A percentile compares a stretch with the other conserved stretches of the same genome.
phyloP scores from a whole-genome alignment of 2,329 filamentous ascomycete genomes.

The Whalleya microplaca region DNA sequence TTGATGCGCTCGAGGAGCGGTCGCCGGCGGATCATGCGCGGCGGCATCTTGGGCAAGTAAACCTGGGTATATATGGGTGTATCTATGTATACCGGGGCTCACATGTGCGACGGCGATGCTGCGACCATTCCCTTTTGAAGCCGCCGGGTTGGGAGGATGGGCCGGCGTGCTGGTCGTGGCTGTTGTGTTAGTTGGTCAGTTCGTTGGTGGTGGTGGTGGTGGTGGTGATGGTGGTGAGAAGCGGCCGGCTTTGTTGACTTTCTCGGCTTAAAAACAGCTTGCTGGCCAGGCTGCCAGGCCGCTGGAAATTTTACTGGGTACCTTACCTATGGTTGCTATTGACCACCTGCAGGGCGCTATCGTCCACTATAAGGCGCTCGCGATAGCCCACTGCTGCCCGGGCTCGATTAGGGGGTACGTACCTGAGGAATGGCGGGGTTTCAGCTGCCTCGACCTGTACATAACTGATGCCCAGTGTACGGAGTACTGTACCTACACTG shows the following conservation, averaged over 20 bases:
- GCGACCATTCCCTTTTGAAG: neutral
- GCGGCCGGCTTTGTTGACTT: neutral
- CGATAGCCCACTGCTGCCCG: conserved; percentile 6
- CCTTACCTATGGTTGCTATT: no score
- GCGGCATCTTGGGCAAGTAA: conserved; percentile 60
- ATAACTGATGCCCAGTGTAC: no score
- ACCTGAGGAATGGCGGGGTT: conserved; percentile 21
- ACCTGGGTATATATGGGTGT: no score
- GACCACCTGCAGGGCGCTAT: conserved; percentile 4
- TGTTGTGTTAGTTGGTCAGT: no score
- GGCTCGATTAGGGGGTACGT: conserved; percentile 10
- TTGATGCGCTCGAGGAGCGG: conserved; percentile 81
- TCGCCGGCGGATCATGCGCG: conserved; percentile 82
- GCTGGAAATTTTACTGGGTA: conserved; percentile 11
- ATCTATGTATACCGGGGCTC: conserved; percentile 8
- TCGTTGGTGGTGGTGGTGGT: neutral
- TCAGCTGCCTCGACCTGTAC: conserved; percentile 6
- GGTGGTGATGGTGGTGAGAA: neutral
- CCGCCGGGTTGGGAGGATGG: no score
- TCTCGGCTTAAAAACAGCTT: neutral
- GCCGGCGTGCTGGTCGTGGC: neutral
- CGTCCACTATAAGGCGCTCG: conserved; percentile 3
- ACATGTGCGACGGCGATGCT: conserved; percentile 5
- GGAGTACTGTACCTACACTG: no score
- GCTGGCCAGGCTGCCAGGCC: neutral